Base-by-base conservation (phyloP, 116 monocot species). In the Phalaenopsis hybrid region DNA sequence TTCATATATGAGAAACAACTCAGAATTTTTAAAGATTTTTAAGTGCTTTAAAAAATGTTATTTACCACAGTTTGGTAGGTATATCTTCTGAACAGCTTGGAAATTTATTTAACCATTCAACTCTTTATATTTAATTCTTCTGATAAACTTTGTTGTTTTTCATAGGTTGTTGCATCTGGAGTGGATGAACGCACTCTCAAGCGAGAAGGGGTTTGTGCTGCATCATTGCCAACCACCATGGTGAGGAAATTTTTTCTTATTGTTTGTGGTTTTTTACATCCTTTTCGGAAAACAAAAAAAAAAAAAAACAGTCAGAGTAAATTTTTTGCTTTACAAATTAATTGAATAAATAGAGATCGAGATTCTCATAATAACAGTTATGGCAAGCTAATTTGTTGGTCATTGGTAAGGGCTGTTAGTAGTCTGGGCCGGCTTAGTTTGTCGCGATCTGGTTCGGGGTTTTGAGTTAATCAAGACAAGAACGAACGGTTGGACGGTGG, bases 161-260 rank as follows among this genome's bases (percentile, higher is more conserved):
- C 70, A 37, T 77, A 97, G 97, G 94, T 97, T 81, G 97, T 97
- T 34, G 97, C 97, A 82, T 97, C 97, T 90, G 97, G 97, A 79
- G 86, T 97, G 23, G 97, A 97, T 84, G 97, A 97, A 81, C 89
- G 90, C 18, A 97, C 97, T 25, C 94, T 97, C 59, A 97, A 94
- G 87, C 87, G 97, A 70, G 97, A 97, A 84, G 97, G 97, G 23
- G 97, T 97, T 43, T 97, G 97, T 81, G 97, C 97, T 83, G 97
- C 97, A 75, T 97, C 97, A 85, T 86, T 97, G 69, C 97, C 97
- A 73, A 97, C 97, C 48, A 97, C 94, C 41, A 97, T 97, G 97
- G 97, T 93, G 37, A 91, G 82, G 11, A 57, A 45, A 51, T 79
- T 77, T 34, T 16, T 4, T 79, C 51, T 33, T 50, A 17, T 77